Conservation (phyloP, 2,329 filamentous ascomycete genomes). For the Erysiphe pulchra region DNA sequence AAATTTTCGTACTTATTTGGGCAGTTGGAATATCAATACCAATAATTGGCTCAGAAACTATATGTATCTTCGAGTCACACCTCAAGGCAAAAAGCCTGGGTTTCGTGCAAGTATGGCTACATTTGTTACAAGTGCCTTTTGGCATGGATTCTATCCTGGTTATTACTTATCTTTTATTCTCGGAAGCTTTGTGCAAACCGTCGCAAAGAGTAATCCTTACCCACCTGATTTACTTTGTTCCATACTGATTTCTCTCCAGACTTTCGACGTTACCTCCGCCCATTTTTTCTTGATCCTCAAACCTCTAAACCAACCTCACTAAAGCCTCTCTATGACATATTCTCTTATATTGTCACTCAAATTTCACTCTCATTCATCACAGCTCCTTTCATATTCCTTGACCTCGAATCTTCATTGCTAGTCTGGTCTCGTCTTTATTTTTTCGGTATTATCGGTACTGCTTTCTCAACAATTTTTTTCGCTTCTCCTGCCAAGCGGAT, state of each 20-base stretch:
- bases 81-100: constrained; percentile 83
- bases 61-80: constrained; percentile 82
- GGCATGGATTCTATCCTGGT: constrained; percentile 94
- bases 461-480: constrained; percentile 45
- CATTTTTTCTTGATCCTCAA: constrained; percentile 69
- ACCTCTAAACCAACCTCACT: constrained; percentile 38
- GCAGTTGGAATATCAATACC: constrained; percentile 95
- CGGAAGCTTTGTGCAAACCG: constrained; percentile 75
- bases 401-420: constrained; percentile 39
- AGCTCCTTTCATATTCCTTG: constrained; percentile 64
- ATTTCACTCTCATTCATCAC: constrained; percentile 61
- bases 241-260: constrained; percentile 24
- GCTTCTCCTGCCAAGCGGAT: constrained; percentile 45
- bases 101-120: constrained; percentile 87
- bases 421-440: constrained; percentile 79
- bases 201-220: constrained; percentile 52
- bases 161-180: constrained; percentile 85
- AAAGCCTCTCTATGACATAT: constrained; percentile 72
- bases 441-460: constrained; percentile 49
- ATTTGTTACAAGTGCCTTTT: constrained; percentile 81
- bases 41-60: constrained; percentile 95
- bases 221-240: constrained; percentile 2
- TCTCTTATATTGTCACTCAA: constrained; percentile 53
- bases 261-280: constrained; percentile 66
- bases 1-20: constrained; percentile 78